Base-by-base conservation (phyloP, 192 early-diverging fungal species). In the Podila horticola region DNA sequence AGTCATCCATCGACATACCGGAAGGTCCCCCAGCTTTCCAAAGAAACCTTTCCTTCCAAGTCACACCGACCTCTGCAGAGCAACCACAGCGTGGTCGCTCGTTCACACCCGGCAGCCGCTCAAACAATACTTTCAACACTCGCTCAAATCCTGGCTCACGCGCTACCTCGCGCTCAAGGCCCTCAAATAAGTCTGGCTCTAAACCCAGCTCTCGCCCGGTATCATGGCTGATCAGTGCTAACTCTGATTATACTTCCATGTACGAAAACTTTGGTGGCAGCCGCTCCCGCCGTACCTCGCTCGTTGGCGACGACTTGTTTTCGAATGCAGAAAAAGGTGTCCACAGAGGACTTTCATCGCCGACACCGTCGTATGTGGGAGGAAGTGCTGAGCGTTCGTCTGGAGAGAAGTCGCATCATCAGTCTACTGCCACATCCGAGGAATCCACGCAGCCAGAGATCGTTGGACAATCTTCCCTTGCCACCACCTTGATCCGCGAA, bases 221-320 rank as follows among this genome's bases (percentile, higher is more conserved):
- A 17, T 79, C 75, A 58, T 79, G 75, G 75, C 55, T 79, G 52
- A 50, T 79, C 48, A 58, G 62, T 20, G 70, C 66, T 29, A 71
- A 79, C 50, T 79, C 70, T 2, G 75, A 79, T 9, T 79, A 79
- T 29, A 72, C 75, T 0, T 62, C 64, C 24, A 62, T 79, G 70
- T 79, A 72, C 22, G 75, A 79, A 8, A 61, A 79, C 58, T 72
- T 67, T 68, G 75, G 75, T 28, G 75, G 75, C 17, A 26, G 36
- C 7, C 70, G 65, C 1, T 79, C 75, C 7, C 48, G 50, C n/a
- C 34, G 75, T n/a, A 28, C 22, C 15, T 79, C 75, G 4, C 7
- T 29, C 26, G 29, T 71, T 12, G 75, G n/a, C 10, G 75, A 63
- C 5, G 50, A 65, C 30, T 28, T 26, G 20, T 36, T n/a, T 7